Base-by-base conservation (phyloP, 345 rosid genomes). In the Citrus australasica region DNA sequence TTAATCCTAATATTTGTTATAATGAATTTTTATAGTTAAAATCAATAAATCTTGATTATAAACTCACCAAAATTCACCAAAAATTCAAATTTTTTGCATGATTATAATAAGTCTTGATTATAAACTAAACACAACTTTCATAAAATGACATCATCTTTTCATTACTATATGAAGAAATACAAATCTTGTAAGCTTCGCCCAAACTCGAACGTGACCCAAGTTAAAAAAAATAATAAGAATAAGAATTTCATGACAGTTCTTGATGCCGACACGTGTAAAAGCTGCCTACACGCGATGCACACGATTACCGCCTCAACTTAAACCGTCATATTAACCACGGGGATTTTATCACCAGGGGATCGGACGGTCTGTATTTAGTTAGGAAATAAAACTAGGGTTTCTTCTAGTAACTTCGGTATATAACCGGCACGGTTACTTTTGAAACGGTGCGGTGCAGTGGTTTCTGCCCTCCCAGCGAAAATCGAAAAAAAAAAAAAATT, bases 361-460 rank as follows among this genome's bases (percentile, higher is more conserved):
- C 84, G 2, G 22, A 84, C 85, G 87, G 86, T 62, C 75, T n/a
- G 42, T 0, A 67, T 77, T 37, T 2, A 4, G 33, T 64, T 46
- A 55, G 61, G 37, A 3, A 19, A 35, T 7, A 14, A 27, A 35
- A 21, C 68, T 84, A 87, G 92, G 89, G 88, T 84, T 85, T 78
- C 73, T 5, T 17, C 10, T 56, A 75, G 27, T 55, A 24, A 55
- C 65, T 30, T 17, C 28, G 58, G 21, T 85, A 84, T 86, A 86
- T 82, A 89, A 82, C 0, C 78, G 2, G 2, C 32, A 69, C 84
- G 11, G 87, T 58, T 35, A 64, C 69, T 5, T 0, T 42, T 24
- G 9, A 2, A 30, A 42, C 82, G 83, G 84, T 69, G 92, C 92
- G 87, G 89, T 78, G 89, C 92, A 86, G 89, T 82, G 79, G 21